phyloP scores from a whole-genome alignment of 2,329 filamentous ascomycete genomes.

The Botrytis byssoidea region DNA sequence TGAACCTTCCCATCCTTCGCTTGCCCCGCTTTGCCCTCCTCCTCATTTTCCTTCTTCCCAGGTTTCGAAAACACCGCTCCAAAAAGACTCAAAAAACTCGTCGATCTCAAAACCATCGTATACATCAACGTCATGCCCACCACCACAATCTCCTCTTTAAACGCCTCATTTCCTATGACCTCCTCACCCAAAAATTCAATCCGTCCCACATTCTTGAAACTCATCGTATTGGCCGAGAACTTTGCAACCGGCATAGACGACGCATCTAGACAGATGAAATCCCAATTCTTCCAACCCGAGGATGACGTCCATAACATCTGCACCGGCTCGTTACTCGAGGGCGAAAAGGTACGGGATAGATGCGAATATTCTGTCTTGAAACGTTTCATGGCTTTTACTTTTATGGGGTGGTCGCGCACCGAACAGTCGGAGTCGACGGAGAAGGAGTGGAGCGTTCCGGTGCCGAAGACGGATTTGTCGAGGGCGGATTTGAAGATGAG shows the following conservation, averaged over 20 bases:
- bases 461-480: conserved; percentile 22
- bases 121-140: conserved; percentile 26
- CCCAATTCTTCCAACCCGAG: background rate
- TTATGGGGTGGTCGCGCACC: conserved; percentile 20
- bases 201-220: background rate
- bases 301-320: conserved; percentile 21
- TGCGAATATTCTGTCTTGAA: conserved; percentile 26
- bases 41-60: background rate
- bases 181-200: conserved; percentile 5
- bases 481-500: conserved; percentile 20
- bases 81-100: background rate
- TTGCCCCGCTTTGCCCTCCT: too few species aligned
- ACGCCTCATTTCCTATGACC: conserved; percentile 8
- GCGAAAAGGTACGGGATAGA: conserved; percentile 22
- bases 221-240: conserved; percentile 5
- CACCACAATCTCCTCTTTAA: conserved; percentile 28
- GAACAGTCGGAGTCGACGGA: conserved; percentile 27
- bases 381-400: conserved; percentile 25
- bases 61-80: conserved; percentile 1
- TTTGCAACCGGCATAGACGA: conserved; percentile 1
- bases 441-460: conserved; percentile 22
- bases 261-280: conserved; percentile 9
- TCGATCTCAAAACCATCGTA: conserved; percentile 25
- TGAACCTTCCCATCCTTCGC: background rate
- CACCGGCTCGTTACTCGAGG: conserved; percentile 3